A percentile compares a stretch with the other conserved stretches of the same genome.
phyloP scores from a whole-genome alignment of 2,329 filamentous ascomycete species.

The Neurospora crassa region DNA sequence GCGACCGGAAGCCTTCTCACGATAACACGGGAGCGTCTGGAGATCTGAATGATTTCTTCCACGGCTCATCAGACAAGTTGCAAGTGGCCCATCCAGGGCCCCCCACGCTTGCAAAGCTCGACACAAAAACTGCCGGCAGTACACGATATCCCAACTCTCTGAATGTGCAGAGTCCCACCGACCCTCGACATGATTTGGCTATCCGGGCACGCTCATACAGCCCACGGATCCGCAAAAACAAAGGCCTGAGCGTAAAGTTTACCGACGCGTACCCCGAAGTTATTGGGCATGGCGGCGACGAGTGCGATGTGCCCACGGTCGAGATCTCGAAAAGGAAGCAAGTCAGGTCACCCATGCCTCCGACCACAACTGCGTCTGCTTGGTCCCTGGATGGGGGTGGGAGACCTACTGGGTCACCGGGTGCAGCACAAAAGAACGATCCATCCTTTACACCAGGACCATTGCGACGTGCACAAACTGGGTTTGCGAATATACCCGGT shows the following conservation, averaged over 20 bases:
- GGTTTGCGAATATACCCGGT: constrained; percentile 30
- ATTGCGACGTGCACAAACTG: constrained; percentile 50
- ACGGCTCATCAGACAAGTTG: constrained; percentile 44
- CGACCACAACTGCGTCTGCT: constrained; percentile 23
- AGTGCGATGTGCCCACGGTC: constrained; percentile 60
- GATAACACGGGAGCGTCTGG: constrained; percentile 32
- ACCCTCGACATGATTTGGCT: constrained; percentile 34
- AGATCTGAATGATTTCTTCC: constrained; percentile 51
- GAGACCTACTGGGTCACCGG: constrained; percentile 14
- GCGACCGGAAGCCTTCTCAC: constrained; percentile 27
- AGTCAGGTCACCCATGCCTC: constrained; percentile 24
- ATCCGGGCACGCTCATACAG: constrained; percentile 33
- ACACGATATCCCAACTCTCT: constrained; percentile 46
- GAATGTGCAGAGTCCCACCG: constrained; percentile 31
- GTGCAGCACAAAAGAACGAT: constrained; percentile 22
- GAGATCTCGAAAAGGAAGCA: constrained; percentile 58
- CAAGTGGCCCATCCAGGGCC: constrained; percentile 42
- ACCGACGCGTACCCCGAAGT: constrained; percentile 62
- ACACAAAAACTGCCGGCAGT: constrained; percentile 38
- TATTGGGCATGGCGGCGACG: constrained; percentile 88
- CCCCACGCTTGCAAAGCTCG: constrained; percentile 40
- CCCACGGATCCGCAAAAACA: constrained; percentile 39
- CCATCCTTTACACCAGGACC: constrained; percentile 44
- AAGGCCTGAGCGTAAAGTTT: constrained; percentile 68
- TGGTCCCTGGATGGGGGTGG: constrained; percentile 19